Evolutionary conservation across 495 filamentous ascomycete genomes (phyloP).

Genomic region (Niebla homalea): DNA sequence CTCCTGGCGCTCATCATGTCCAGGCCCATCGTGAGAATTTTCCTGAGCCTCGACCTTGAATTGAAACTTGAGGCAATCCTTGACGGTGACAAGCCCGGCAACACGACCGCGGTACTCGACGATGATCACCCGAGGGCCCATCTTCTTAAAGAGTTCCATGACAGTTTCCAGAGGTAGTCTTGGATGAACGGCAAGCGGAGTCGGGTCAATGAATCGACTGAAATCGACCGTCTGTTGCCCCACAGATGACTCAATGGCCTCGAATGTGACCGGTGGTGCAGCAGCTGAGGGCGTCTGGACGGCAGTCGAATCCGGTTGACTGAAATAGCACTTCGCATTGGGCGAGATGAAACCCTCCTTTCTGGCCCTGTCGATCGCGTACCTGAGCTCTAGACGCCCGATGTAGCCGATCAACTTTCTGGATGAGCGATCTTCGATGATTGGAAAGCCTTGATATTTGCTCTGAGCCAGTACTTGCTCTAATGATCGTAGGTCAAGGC

Average conservation of each 20-base stretch:
- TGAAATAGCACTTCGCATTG: slow-evolving; percentile 66
- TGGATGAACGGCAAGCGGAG: slow-evolving; percentile 82
- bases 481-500: slow-evolving; percentile 58
- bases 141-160: slow-evolving; percentile 98
- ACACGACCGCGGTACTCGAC: slow-evolving; percentile 81
- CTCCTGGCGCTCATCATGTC: slow-evolving; percentile 40
- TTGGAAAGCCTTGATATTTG: slow-evolving; percentile 89
- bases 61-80: slow-evolving; percentile 95
- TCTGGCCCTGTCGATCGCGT: slow-evolving; percentile 79
- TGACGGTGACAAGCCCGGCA: slow-evolving; percentile 80
- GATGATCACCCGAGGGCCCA: slow-evolving; percentile 85
- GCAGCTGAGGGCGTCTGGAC: slow-evolving; percentile 21
- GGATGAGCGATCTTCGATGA: slow-evolving; percentile 61
- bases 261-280: slow-evolving; percentile 44
- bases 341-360: slow-evolving; percentile 57
- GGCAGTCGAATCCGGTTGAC: slow-evolving; percentile 40
- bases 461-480: slow-evolving; percentile 65
- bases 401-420: slow-evolving; percentile 83
- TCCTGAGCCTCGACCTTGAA: slow-evolving; percentile 91
- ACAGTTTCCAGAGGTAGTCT: slow-evolving; percentile 89
- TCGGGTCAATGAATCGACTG: slow-evolving; percentile 76
- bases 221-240: slow-evolving; percentile 61
- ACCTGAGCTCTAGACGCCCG: slow-evolving; percentile 83
- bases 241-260: slow-evolving; percentile 45
- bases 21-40: slow-evolving; percentile 40